A percentile compares a stretch with the other conserved stretches of the same genome.
phyloP scores from a whole-genome alignment of 2,329 filamentous ascomycete genomes.

The Fusarium protoensiforme region DNA sequence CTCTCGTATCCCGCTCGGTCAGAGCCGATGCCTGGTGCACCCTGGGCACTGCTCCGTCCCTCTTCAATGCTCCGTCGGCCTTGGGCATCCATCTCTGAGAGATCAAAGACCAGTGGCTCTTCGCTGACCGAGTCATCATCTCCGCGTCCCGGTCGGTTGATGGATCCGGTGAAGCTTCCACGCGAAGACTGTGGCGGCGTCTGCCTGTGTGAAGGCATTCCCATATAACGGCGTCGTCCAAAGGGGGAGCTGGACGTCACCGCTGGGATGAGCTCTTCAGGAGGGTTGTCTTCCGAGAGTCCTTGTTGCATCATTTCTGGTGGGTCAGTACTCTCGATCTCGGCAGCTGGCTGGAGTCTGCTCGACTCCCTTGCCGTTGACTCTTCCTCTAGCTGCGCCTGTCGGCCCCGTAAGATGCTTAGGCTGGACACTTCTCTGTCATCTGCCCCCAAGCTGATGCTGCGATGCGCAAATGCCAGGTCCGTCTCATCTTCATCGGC shows the following conservation, averaged over 20 bases:
- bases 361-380: slow-evolving; percentile 36
- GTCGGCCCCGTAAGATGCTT: slow-evolving; percentile 69
- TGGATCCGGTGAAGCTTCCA: slow-evolving; percentile 58
- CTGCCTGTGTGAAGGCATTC: slow-evolving; percentile 54
- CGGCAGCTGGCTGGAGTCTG: slow-evolving; percentile 55
- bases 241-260: slow-evolving; percentile 58
- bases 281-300: slow-evolving; percentile 59
- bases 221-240: slow-evolving; percentile 58
- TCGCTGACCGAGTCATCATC: slow-evolving; percentile 68
- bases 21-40: slow-evolving; percentile 44
- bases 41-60: slow-evolving; percentile 52
- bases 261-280: slow-evolving; percentile 55
- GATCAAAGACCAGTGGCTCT: slow-evolving; percentile 77
- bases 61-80: slow-evolving; percentile 70
- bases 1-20: slow-evolving; percentile 55
- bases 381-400: slow-evolving; percentile 49
- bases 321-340: slow-evolving; percentile 53
- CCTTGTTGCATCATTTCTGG: slow-evolving; percentile 54
- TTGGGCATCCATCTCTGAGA: slow-evolving; percentile 75
- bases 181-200: slow-evolving; percentile 58
- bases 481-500: slow-evolving; percentile 71
- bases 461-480: slow-evolving; percentile 70
- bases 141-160: slow-evolving; percentile 51
- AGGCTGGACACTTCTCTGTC: slow-evolving; percentile 73
- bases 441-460: slow-evolving; percentile 74